Evolutionary conservation across 2,329 filamentous ascomycete genomes (phyloP).

Genomic region (Cladophialophora carrionii): DNA sequence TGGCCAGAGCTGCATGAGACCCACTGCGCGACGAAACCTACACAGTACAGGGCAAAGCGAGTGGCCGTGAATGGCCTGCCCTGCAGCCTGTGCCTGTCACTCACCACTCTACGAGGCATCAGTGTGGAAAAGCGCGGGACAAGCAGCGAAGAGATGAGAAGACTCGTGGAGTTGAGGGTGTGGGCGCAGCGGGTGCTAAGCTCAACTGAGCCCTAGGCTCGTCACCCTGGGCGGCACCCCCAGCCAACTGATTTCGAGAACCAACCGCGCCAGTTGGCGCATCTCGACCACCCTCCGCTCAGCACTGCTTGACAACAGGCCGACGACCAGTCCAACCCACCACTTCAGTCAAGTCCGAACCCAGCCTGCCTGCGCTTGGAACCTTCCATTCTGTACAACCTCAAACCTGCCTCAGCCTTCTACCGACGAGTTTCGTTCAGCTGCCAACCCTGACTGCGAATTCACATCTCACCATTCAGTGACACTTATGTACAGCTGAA

Average conservation of each 20-base stretch:
- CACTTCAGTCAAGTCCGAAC: neutral
- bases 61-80: neutral
- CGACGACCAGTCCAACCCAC: conserved; percentile 5
- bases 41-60: neutral
- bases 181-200: neutral
- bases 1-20: neutral
- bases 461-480: conserved; percentile 7
- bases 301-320: neutral
- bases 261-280: conserved; percentile 15
- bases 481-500: conserved; percentile 34
- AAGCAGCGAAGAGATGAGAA: neutral
- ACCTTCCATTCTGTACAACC: conserved; percentile 20
- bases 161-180: neutral
- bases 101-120: neutral
- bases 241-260: conserved; percentile 16
- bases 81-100: conserved; percentile 9
- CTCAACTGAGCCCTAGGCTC: conserved; percentile 3
- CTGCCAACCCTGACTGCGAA: conserved; percentile 13
- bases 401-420: conserved; percentile 18
- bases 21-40: neutral
- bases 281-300: conserved; percentile 15
- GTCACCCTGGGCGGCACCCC: conserved; percentile 5
- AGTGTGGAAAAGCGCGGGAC: conserved; percentile 16
- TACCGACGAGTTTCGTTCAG: conserved; percentile 14
- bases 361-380: conserved; percentile 4